Conservation (phyloP, 2,329 filamentous ascomycete genomes). For the Ophiocordyceps camponoti-saundersi region DNA sequence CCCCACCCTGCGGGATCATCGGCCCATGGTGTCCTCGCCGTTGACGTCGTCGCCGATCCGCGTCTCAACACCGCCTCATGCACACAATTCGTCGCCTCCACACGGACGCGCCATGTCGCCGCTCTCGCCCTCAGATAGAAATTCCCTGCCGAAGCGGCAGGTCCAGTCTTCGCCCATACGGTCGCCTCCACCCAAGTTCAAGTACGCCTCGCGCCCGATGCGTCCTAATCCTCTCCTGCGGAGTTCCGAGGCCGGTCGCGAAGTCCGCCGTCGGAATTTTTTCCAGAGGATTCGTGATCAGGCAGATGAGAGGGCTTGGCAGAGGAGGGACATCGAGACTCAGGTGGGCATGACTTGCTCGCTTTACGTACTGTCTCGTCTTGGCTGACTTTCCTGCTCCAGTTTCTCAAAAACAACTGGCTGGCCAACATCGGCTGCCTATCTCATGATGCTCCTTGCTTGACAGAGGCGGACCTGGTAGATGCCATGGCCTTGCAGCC, state of each 20-base stretch:
- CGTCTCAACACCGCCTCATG: slow-evolving; percentile 21
- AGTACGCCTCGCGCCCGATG: slow-evolving; percentile 34
- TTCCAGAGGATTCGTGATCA: slow-evolving; percentile 48
- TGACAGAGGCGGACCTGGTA: slow-evolving; percentile 34
- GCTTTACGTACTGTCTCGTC: background rate
- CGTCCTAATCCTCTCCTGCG: slow-evolving; percentile 48
- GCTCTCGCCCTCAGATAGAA: slow-evolving; percentile 24
- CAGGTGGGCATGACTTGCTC: slow-evolving; percentile 10
- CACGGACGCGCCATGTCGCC: slow-evolving; percentile 35
- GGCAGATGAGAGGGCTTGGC: slow-evolving; percentile 41
- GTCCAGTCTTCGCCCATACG: slow-evolving; percentile 27
- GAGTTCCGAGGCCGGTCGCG: slow-evolving; percentile 42
- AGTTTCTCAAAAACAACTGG: slow-evolving; percentile 20
- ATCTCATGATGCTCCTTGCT: slow-evolving; percentile 16
- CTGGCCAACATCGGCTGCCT: slow-evolving; percentile 15
- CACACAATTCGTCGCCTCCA: slow-evolving; percentile 28
- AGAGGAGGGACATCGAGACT: slow-evolving; percentile 45
- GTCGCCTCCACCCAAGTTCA: slow-evolving; percentile 21
- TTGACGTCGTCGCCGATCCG: slow-evolving; percentile 42
- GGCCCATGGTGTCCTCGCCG: slow-evolving; percentile 33
- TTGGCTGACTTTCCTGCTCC: background rate
- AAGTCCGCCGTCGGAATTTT: slow-evolving; percentile 50
- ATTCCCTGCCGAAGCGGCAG: slow-evolving; percentile 22
- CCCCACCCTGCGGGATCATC: slow-evolving; percentile 24
- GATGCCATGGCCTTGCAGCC: slow-evolving; percentile 24